phyloP scores from a whole-genome alignment of 2,329 filamentous ascomycete genomes.

The Cytospora leucostoma region DNA sequence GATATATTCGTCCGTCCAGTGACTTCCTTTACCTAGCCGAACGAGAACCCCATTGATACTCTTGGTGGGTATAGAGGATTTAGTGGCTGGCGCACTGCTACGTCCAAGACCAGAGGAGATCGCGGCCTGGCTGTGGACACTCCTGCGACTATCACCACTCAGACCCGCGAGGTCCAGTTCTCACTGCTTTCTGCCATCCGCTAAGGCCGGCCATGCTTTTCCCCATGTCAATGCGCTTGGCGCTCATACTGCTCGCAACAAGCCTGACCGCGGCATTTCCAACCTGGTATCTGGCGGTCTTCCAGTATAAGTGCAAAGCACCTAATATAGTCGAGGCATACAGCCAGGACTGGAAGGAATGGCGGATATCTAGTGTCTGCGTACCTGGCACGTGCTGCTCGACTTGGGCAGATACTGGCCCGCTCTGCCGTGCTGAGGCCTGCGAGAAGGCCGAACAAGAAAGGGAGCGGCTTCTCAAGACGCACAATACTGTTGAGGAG shows the following conservation, averaged over 20 bases:
- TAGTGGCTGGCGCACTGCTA: not conserved
- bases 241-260: slow-evolving; percentile 4
- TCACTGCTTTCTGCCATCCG: not conserved
- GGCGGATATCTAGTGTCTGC: slow-evolving; percentile 25
- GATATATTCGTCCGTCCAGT: too few relatives aligned
- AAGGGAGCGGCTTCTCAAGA: slow-evolving; percentile 11
- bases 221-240: not conserved
- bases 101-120: not conserved
- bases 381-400: slow-evolving; percentile 24
- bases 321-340: slow-evolving; percentile 17
- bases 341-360: slow-evolving; percentile 19
- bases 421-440: slow-evolving; percentile 21
- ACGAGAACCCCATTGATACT: too few relatives aligned
- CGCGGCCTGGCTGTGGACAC: not conserved
- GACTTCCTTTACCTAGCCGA: too few relatives aligned
- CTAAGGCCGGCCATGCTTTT: not conserved
- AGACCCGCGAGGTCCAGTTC: not conserved
- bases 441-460: slow-evolving; percentile 20
- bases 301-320: slow-evolving; percentile 23
- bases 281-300: slow-evolving; percentile 22
- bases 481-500: slow-evolving; percentile 1
- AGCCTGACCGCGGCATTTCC: slow-evolving; percentile 10
- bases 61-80: not conserved
- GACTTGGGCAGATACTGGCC: slow-evolving; percentile 20
- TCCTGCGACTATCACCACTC: not conserved